Conservation (phyloP, 805 yeast genomes). For the Candida koratica region DNA sequence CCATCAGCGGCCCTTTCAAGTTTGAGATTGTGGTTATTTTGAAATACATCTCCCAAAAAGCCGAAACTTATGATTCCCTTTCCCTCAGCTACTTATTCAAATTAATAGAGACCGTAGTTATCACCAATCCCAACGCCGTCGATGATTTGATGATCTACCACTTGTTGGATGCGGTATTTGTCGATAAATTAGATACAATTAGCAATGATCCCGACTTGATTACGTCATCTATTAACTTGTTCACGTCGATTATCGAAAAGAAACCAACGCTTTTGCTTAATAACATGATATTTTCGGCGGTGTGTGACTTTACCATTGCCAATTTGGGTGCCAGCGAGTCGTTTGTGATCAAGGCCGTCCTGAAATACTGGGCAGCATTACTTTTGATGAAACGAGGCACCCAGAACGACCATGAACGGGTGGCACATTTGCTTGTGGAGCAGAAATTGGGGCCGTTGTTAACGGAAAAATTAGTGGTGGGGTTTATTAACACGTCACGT, state of each 20-base stretch:
- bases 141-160: conserved; percentile 29
- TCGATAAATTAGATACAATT: conserved; percentile 31
- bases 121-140: conserved; percentile 31
- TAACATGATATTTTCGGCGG: conserved; percentile 21
- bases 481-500: conserved; percentile 46
- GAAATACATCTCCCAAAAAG: conserved; percentile 34
- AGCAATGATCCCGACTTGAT: conserved; percentile 56
- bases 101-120: conserved; percentile 43
- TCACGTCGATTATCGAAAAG: conserved; percentile 46
- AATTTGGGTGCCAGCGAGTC: conserved; percentile 49
- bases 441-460: conserved; percentile 22
- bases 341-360: conserved; percentile 49
- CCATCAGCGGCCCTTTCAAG: conserved; percentile 62
- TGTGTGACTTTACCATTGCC: conserved; percentile 29
- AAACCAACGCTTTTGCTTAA: conserved; percentile 45
- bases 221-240: conserved; percentile 49
- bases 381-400: conserved; percentile 46
- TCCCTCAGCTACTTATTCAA: conserved; percentile 44
- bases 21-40: conserved; percentile 41
- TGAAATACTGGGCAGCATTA: conserved; percentile 53
- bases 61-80: conserved; percentile 23
- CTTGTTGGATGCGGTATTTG: conserved; percentile 38
- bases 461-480: conserved; percentile 23
- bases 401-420: conserved; percentile 34
- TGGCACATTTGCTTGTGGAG: conserved; percentile 16